Conservation (phyloP, 1,284 basidiomycete genomes). For the Papiliotrema fonsecae region DNA sequence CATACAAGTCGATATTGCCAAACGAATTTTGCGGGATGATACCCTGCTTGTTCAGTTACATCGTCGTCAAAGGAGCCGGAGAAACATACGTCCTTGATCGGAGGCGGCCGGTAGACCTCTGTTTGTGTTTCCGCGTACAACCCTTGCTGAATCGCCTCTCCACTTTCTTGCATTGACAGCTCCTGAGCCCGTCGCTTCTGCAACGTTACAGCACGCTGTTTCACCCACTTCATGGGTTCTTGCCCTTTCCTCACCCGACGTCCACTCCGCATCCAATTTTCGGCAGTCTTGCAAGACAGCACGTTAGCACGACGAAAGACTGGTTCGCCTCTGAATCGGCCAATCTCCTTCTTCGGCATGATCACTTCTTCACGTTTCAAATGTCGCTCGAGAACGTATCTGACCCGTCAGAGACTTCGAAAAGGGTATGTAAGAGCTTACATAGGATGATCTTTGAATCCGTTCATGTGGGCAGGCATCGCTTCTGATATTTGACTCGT, state of each 20-base stretch:
- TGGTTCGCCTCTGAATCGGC: constrained; percentile 85
- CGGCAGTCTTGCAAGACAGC: constrained; percentile 76
- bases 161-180: constrained; percentile 55
- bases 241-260: constrained; percentile 66
- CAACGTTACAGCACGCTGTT: constrained; percentile 78
- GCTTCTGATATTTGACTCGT: constrained; percentile 72
- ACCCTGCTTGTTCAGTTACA: constrained; percentile 56
- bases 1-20: constrained; percentile 95
- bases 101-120: constrained; percentile 69
- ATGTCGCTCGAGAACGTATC: constrained; percentile 84
- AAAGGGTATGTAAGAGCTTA: constrained; percentile 43
- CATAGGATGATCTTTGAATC: constrained; percentile 96
- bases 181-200: constrained; percentile 79
- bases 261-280: constrained; percentile 92
- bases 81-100: constrained; percentile 69
- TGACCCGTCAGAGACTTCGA: constrained; percentile 36
- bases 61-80: neutral
- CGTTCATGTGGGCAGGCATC: constrained; percentile 87
- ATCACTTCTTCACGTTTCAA: constrained; percentile 85
- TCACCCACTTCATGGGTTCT: constrained; percentile 86
- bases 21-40: constrained; percentile 91
- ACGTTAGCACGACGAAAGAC: constrained; percentile 88
- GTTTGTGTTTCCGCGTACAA: constrained; percentile 85
- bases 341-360: constrained; percentile 75
- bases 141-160: constrained; percentile 72